Percentiles rank a stretch among this genome's conserved stretches.
phyloP scores from a whole-genome alignment of 2,329 filamentous ascomycete species.

The Ambrosiella cleistominuta region DNA sequence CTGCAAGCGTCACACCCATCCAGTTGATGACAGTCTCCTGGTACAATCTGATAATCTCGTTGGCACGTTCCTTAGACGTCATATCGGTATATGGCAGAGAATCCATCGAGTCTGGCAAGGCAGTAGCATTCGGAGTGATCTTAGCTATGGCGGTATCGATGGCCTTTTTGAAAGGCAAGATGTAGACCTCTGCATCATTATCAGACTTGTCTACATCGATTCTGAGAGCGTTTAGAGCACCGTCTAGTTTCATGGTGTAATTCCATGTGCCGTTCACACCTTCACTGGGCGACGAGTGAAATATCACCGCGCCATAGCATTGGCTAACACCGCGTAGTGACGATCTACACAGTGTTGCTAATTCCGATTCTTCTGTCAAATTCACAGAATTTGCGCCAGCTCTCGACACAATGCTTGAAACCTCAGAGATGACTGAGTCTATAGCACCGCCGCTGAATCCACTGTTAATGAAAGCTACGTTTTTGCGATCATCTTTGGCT shows the following conservation, averaged over 20 bases:
- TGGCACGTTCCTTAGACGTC: conserved; percentile 48
- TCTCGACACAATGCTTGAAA: conserved; percentile 39
- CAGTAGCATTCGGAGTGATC: conserved; percentile 22
- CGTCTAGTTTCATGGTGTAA: conserved; percentile 67
- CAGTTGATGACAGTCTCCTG: conserved; percentile 53
- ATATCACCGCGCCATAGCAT: conserved; percentile 59
- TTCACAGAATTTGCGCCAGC: conserved; percentile 39
- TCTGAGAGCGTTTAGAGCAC: conserved; percentile 38
- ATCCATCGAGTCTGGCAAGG: conserved; percentile 29
- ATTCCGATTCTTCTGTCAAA: conserved; percentile 34
- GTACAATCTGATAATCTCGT: conserved; percentile 49
- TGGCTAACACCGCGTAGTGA: conserved; percentile 47
- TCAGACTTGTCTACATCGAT: conserved; percentile 45
- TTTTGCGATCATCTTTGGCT: conserved; percentile 39
- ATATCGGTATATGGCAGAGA: conserved; percentile 64
- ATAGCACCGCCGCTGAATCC: conserved; percentile 53
- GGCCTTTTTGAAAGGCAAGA: conserved; percentile 61
- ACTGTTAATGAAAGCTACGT: conserved; percentile 63
- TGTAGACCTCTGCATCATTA: conserved; percentile 63
- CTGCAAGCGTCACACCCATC: conserved; percentile 61
- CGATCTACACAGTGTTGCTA: conserved; percentile 46
- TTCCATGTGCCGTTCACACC: conserved; percentile 57
- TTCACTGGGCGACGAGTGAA: conserved; percentile 57
- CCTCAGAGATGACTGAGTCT: conserved; percentile 45
- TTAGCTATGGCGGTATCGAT: conserved; percentile 56